phyloP scores from a whole-genome alignment of 192 early-diverging fungal genomes.

The Funneliformis geosporum region DNA sequence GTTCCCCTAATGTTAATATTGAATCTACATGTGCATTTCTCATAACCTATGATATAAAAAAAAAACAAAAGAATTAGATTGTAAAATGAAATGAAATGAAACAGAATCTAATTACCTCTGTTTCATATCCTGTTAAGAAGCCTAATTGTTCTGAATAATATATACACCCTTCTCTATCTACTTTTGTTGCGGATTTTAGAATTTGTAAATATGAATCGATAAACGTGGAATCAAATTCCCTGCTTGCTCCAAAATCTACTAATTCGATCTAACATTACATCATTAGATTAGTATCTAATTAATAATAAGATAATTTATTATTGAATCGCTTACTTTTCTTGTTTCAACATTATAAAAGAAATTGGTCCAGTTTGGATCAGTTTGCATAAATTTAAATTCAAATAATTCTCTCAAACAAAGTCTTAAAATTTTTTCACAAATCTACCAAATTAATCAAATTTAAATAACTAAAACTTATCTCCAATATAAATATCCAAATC shows the following conservation, averaged over 20 bases:
- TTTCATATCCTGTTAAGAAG: constrained; percentile 93
- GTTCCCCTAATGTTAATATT: constrained; percentile 82
- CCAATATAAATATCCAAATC: background rate
- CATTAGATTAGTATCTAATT: background rate
- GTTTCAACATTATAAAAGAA: constrained; percentile 81
- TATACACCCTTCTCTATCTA: constrained; percentile 74
- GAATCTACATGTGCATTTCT: constrained; percentile 85
- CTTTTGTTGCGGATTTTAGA: constrained; percentile 67
- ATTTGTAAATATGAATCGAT: constrained; percentile 74
- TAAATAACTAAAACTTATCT: background rate
- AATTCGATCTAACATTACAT: constrained; percentile 61
- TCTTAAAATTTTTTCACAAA: constrained; percentile 73
- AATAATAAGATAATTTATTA: no score
- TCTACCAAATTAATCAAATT: constrained; percentile 38
- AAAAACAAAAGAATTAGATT: background rate
- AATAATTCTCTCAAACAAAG: constrained; percentile 91
- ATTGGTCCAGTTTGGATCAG: constrained; percentile 99
- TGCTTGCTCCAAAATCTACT: constrained; percentile 94
- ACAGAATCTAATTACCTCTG: constrained; percentile 51
- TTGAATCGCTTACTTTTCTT: constrained; percentile 46
- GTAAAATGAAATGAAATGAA: background rate
- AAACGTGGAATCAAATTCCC: constrained; percentile 76
- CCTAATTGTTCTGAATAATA: constrained; percentile 81
- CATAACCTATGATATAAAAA: constrained; percentile 62
- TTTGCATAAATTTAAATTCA: constrained; percentile 96